Base-by-base conservation (phyloP, 1,139 yeast species). In the Candida sanyaensis region DNA sequence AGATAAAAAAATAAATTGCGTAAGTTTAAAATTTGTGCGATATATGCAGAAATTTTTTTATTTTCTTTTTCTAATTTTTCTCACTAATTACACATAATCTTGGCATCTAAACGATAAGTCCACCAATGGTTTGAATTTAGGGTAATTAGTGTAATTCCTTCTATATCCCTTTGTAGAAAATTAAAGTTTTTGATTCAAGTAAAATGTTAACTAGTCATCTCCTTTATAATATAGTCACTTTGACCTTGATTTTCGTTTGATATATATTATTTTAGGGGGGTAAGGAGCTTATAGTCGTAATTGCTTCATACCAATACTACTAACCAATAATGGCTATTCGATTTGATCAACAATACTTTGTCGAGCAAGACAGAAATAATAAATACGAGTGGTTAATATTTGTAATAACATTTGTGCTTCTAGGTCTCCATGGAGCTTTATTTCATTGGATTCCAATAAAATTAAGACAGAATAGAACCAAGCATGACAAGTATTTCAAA, bases 371-470 rank as follows among this genome's bases (percentile, higher is more conserved):
- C n/a, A 59, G 80, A 48, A 75, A 69, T 53, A 56, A 52, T 44
- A 63, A 57, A 47, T 75, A 55, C 50, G 71, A 69, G 44, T 75
- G 80, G 75, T 52, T 71, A 28, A 55, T 47, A 6, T 68, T 68
- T 48, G 64, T 61, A 0, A 29, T 70, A 4, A 58, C 67, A 2
- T 34, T 74, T 3, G 13, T 59, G 1, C 48, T 64, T 1, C 57
- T 76, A n/a, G 49, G 62, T 0, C 13, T 64, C 5, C 76, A 77
- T 60, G 82, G 81, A 6, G 9, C 72, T 4, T 30, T 75, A 1
- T 73, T 75, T 56, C 66, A 71, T 46, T 74, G 78, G 77, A 58
- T 73, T 5, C 80, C 80, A 53, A 41, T 58, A 32, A 56, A 45
- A n/a, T 42, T 61, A 11, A 52, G 63, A 44, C 29, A 28, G 1